Conservation (phyloP, 2,329 filamentous ascomycete genomes). For the Corynespora cassiicola region DNA sequence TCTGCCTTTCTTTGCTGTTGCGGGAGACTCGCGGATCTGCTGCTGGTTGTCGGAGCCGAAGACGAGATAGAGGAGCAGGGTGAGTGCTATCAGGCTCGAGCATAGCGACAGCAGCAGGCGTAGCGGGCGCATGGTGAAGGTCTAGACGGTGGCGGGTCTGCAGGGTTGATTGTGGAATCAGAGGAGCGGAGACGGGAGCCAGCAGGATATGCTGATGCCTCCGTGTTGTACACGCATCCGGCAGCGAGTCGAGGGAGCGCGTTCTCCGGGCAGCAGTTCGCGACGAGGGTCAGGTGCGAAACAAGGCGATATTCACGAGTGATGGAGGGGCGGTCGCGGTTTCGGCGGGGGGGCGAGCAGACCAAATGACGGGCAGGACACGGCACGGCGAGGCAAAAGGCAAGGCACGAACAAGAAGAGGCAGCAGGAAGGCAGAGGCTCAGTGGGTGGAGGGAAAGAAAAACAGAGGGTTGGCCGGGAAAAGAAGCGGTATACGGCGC, state of each 20-base stretch:
- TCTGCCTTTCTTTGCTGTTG: slow-evolving; percentile 35
- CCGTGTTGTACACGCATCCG: slow-evolving; percentile 28
- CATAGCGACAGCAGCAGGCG: slow-evolving; percentile 49
- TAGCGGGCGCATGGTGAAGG: slow-evolving; percentile 43
- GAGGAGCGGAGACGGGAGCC: slow-evolving; percentile 12
- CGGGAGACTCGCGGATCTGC: slow-evolving; percentile 23
- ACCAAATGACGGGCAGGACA: too few relatives aligned
- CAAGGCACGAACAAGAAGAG: too few relatives aligned
- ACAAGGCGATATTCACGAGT: too few relatives aligned
- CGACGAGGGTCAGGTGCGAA: slow-evolving; percentile 9
- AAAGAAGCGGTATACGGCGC: too few relatives aligned
- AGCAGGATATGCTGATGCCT: slow-evolving; percentile 32
- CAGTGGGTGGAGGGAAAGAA: too few relatives aligned
- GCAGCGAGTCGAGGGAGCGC: slow-evolving; percentile 13
- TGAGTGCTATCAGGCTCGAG: slow-evolving; percentile 51
- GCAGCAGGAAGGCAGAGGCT: too few relatives aligned
- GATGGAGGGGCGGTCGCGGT: slow-evolving; percentile 8
- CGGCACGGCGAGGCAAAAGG: too few relatives aligned
- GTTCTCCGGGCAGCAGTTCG: slow-evolving; percentile 6
- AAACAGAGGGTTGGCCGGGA: too few relatives aligned
- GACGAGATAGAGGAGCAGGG: slow-evolving; percentile 51
- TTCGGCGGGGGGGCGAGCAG: slow-evolving; percentile 10
- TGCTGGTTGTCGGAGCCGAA: slow-evolving; percentile 31
- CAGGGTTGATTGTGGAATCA: too few relatives aligned
- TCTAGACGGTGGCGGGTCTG: slow-evolving; percentile 8